Evolutionary conservation across 2,329 filamentous ascomycete species (phyloP).

Genomic region (Aspergillus intermedius): DNA sequence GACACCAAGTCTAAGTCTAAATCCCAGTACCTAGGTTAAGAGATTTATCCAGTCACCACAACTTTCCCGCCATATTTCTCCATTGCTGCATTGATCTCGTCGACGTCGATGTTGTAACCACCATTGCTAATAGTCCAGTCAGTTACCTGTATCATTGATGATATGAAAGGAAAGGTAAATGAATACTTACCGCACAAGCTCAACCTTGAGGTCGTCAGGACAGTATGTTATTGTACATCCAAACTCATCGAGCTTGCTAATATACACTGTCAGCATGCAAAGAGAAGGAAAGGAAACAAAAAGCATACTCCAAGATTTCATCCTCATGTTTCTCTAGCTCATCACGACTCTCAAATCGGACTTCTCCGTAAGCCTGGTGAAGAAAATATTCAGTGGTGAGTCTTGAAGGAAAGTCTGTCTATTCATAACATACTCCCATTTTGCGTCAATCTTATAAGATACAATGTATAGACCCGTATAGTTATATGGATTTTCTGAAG

Average conservation of each 20-base stretch:
- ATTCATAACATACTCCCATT: no score
- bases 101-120: not conserved
- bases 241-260: not conserved
- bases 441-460: no score
- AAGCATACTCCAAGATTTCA: slow-evolving; percentile 12
- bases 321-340: not conserved
- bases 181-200: not conserved
- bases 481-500: no score
- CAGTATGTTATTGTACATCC: not conserved
- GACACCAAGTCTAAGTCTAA: no score
- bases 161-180: not conserved
- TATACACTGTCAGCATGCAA: not conserved
- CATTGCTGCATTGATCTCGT: not conserved
- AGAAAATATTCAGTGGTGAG: not conserved
- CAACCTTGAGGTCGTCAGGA: not conserved
- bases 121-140: not conserved
- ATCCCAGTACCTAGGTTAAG: not conserved
- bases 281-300: slow-evolving; percentile 3
- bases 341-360: not conserved
- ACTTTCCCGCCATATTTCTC: not conserved
- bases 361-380: not conserved
- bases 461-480: no score
- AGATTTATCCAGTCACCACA: not conserved
- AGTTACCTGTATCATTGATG: not conserved
- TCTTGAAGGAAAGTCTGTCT: not conserved